phyloP scores from a whole-genome alignment of 75 land plant species.

The Pinus albicaulis region DNA sequence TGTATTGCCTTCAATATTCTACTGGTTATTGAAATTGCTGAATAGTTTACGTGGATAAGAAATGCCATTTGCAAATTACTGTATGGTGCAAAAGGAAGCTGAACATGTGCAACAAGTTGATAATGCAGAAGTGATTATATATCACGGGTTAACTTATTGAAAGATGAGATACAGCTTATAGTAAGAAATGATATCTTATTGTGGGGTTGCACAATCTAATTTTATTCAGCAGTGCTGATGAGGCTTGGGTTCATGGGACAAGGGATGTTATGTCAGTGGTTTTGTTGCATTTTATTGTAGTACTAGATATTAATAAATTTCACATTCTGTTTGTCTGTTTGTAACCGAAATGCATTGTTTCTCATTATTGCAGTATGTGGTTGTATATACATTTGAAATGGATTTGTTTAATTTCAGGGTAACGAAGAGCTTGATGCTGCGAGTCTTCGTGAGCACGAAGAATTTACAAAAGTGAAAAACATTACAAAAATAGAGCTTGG shows the following conservation, averaged over 20 bases:
- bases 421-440: slow-evolving; percentile 98
- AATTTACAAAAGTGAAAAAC: slow-evolving; percentile 97
- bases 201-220: neutral
- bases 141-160: neutral
- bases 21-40: neutral
- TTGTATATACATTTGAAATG: neutral
- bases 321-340: neutral
- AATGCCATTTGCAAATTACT: neutral
- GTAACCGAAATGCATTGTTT: neutral
- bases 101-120: neutral
- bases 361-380: neutral
- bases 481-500: slow-evolving; percentile 95
- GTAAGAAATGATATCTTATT: neutral
- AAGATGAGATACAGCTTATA: neutral
- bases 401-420: slow-evolving; percentile 31
- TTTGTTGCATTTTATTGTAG: no score
- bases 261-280: neutral
- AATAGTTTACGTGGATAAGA: neutral
- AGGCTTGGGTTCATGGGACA: neutral
- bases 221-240: neutral
- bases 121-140: neutral
- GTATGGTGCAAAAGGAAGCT: neutral
- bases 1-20: neutral
- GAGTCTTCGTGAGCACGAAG: slow-evolving; percentile 94
- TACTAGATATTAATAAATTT: no score